These are phyloP conservation scores for Ichthyophthirius multifiliis DNA, from an alignment of 169 alveolate genomes.

Conservation along the genomic window DNA sequence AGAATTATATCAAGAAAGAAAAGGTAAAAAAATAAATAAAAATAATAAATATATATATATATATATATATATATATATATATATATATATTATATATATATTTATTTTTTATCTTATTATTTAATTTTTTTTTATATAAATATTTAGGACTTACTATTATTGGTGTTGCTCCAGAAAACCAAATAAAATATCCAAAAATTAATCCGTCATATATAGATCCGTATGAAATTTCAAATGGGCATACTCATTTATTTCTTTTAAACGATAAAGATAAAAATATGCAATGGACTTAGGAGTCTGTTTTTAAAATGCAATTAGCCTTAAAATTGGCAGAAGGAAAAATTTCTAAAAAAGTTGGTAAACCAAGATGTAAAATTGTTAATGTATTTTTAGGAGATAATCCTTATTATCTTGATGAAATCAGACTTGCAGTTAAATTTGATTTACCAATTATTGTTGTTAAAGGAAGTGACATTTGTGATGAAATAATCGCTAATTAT, in stretches of 20 bases:
- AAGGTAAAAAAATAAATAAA: constrained; percentile 29
- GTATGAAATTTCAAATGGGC: constrained; percentile 79
- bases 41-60: background rate
- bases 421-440: constrained; percentile 34
- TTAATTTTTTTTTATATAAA: background rate
- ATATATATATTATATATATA: background rate
- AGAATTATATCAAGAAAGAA: constrained; percentile 76
- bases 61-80: background rate
- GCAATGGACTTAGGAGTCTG: background rate
- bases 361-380: constrained; percentile 8
- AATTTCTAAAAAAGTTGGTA: constrained; percentile 30
- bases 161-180: constrained; percentile 83
- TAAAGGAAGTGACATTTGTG: constrained; percentile 48
- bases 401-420: constrained; percentile 46
- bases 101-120: no score
- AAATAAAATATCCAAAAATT: constrained; percentile 75
- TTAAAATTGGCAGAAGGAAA: constrained; percentile 50
- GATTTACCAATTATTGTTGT: constrained; percentile 48
- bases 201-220: constrained; percentile 64
- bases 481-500: constrained; percentile 15
- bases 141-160: constrained; percentile 55
- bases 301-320: constrained; percentile 70
- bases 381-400: constrained; percentile 54
- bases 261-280: background rate
- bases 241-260: constrained; percentile 68